Evolutionary conservation across 352 stramenopile species (phyloP).

Genomic region (Globisporangium cederbergense): DNA sequence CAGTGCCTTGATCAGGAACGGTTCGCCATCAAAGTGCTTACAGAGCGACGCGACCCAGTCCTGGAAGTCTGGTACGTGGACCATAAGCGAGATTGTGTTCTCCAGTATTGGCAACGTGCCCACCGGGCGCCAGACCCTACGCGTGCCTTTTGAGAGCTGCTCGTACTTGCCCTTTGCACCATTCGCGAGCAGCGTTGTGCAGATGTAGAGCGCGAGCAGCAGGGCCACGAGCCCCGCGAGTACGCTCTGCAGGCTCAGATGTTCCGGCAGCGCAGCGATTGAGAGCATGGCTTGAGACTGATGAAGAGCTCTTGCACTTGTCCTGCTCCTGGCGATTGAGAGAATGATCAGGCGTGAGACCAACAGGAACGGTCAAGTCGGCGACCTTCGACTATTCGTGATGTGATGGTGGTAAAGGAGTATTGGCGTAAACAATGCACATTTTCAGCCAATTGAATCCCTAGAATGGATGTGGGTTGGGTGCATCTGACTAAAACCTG

Average conservation of each 20-base stretch:
- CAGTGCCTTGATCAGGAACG: slow-evolving; percentile 30
- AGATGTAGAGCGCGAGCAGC: slow-evolving; percentile 1
- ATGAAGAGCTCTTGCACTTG: too few species aligned
- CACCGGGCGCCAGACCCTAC: slow-evolving; percentile 6
- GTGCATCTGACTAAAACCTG: too few species aligned
- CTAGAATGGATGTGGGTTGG: too few species aligned
- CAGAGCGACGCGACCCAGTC: slow-evolving; percentile 43
- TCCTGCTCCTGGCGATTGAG: too few species aligned
- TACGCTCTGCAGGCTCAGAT: neutral
- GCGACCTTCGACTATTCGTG: too few species aligned
- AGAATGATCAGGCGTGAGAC: too few species aligned
- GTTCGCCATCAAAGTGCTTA: slow-evolving; percentile 26
- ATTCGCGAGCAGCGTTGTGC: neutral
- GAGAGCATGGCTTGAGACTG: too few species aligned
- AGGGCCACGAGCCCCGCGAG: neutral
- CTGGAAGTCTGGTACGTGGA: slow-evolving; percentile 24
- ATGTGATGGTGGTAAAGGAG: too few species aligned
- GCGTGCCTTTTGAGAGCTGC: neutral
- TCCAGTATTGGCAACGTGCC: slow-evolving; percentile 31
- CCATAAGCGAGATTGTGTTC: slow-evolving; percentile 38
- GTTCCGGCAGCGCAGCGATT: too few species aligned
- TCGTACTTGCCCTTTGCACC: neutral
- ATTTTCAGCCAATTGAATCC: too few species aligned
- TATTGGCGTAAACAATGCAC: too few species aligned
- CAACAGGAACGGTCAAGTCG: too few species aligned